A percentile compares a stretch with the other conserved stretches of the same genome.
Conservation (phyloP, 2,329 filamentous ascomycete species). For the Hypoxylon sp. region DNA sequence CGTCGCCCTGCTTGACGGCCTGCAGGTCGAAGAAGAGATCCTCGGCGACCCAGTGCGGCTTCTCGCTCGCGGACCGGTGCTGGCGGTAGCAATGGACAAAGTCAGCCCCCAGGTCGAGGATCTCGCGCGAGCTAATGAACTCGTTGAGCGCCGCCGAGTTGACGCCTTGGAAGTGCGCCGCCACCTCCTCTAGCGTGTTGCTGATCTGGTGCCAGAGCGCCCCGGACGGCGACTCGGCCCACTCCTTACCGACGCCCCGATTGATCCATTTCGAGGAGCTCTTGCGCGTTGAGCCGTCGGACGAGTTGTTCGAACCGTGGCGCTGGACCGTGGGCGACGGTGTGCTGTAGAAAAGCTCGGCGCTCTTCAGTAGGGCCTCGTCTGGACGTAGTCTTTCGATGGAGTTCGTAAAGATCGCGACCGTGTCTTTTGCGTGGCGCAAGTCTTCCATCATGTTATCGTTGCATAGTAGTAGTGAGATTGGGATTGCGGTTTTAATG, state of each 20-base stretch:
- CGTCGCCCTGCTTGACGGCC: constrained; percentile 50
- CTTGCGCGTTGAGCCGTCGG: constrained; percentile 32
- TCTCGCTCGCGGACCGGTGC: constrained; percentile 25
- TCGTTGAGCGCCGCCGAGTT: constrained; percentile 49
- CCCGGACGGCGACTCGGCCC: constrained; percentile 47
- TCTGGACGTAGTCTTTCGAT: constrained; percentile 46
- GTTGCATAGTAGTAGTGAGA: constrained; percentile 6
- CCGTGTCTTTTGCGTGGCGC: constrained; percentile 47
- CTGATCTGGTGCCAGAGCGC: constrained; percentile 41
- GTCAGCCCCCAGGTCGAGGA: constrained; percentile 49
- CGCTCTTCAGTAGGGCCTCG: constrained; percentile 9
- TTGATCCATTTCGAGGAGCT: constrained; percentile 18
- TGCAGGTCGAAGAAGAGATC: constrained; percentile 52
- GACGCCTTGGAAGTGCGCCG: constrained; percentile 41
- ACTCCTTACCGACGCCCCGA: constrained; percentile 42
- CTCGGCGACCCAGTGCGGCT: constrained; percentile 48
- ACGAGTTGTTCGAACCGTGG: constrained; percentile 40
- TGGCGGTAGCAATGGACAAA: constrained; percentile 46
- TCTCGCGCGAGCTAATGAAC: constrained; percentile 47
- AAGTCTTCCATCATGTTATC: constrained; percentile 48
- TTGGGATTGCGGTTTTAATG: constrained; percentile 2
- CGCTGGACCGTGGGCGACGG: constrained; percentile 29
- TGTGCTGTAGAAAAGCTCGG: constrained; percentile 12
- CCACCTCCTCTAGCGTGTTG: constrained; percentile 48
- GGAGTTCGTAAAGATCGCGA: constrained; percentile 43